A percentile compares a stretch with the other conserved stretches of the same genome.
These are phyloP conservation scores for Pestalotiopsis sp. DNA, from an alignment of 2,329 filamentous ascomycete genomes.

Conservation along the genomic window DNA sequence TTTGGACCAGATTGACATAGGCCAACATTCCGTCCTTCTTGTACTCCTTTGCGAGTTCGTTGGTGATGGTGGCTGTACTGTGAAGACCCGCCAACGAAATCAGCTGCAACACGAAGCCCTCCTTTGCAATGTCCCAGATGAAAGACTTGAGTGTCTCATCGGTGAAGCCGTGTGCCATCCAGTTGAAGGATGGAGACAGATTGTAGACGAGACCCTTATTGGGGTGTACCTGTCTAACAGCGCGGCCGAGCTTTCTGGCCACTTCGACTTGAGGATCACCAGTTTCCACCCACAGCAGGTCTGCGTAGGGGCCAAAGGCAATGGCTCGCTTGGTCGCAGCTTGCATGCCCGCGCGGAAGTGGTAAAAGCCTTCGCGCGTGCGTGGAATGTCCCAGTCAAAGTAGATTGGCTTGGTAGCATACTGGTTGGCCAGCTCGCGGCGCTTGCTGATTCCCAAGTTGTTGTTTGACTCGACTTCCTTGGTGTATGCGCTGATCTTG, in stretches of 20 bases:
- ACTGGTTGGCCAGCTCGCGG: constrained; percentile 69
- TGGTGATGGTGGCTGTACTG: constrained; percentile 64
- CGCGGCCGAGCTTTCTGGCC: constrained; percentile 72
- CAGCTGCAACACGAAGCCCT: constrained; percentile 76
- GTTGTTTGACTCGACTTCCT: constrained; percentile 62
- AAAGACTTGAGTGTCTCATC: constrained; percentile 84
- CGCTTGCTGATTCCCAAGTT: constrained; percentile 80
- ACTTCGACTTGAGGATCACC: constrained; percentile 83
- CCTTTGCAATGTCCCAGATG: constrained; percentile 92
- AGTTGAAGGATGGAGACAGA: constrained; percentile 95
- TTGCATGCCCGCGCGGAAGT: constrained; percentile 80
- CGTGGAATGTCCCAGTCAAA: constrained; percentile 93
- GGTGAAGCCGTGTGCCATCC: constrained; percentile 93
- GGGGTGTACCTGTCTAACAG: constrained; percentile 71
- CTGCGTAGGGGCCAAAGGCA: constrained; percentile 88
- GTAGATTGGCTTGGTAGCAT: constrained; percentile 69
- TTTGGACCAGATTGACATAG: constrained; percentile 93
- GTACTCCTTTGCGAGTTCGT: constrained; percentile 80
- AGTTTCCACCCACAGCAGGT: constrained; percentile 97
- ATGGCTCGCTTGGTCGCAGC: constrained; percentile 93
- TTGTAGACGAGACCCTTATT: constrained; percentile 96
- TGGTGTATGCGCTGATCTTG: constrained; percentile 70
- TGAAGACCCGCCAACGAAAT: constrained; percentile 69
- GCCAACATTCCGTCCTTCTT: constrained; percentile 94
- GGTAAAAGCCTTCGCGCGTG: constrained; percentile 92